Evolutionary conservation across 805 yeast species (phyloP).

Genomic region (Schwanniomyces pseudopolymorphus): DNA sequence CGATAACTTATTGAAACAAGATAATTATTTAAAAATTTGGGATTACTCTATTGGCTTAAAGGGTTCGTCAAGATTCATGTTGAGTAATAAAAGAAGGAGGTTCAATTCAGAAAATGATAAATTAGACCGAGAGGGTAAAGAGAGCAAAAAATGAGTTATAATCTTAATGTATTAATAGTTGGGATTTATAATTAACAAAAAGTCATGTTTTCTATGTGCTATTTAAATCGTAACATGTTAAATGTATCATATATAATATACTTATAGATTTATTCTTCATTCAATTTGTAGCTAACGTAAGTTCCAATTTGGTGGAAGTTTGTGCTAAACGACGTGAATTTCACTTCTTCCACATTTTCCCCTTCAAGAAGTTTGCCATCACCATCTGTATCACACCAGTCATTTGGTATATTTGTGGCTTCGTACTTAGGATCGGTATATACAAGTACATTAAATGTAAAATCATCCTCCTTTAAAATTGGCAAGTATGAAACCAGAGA

Average conservation of each 20-base stretch:
- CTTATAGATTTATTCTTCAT: slow-evolving; percentile 10
- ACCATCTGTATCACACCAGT: slow-evolving; percentile 74
- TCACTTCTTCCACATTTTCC: slow-evolving; percentile 59
- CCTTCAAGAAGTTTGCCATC: slow-evolving; percentile 57
- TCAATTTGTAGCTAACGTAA: slow-evolving; percentile 57
- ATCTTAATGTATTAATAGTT: background rate
- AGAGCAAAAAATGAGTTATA: background rate
- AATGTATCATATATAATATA: background rate
- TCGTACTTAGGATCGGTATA: slow-evolving; percentile 62
- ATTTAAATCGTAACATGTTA: background rate
- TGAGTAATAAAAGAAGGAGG: slow-evolving; percentile 48
- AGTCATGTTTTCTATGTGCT: background rate
- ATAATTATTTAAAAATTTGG: slow-evolving; percentile 48
- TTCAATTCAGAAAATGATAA: slow-evolving; percentile 37
- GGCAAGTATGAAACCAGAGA: slow-evolving; percentile 88
- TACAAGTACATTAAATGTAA: slow-evolving; percentile 83
- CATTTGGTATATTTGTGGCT: slow-evolving; percentile 62
- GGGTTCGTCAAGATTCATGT: slow-evolving; percentile 52
- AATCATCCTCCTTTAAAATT: slow-evolving; percentile 51
- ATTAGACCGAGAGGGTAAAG: slow-evolving; percentile 3
- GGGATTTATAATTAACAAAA: background rate
- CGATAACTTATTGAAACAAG: slow-evolving; percentile 33
- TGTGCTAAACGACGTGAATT: slow-evolving; percentile 67
- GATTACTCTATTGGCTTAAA: slow-evolving; percentile 36
- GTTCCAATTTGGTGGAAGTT: slow-evolving; percentile 70